phyloP scores from a whole-genome alignment of 768 basidiomycete species.

The Coprinopsis marcescibilis region DNA sequence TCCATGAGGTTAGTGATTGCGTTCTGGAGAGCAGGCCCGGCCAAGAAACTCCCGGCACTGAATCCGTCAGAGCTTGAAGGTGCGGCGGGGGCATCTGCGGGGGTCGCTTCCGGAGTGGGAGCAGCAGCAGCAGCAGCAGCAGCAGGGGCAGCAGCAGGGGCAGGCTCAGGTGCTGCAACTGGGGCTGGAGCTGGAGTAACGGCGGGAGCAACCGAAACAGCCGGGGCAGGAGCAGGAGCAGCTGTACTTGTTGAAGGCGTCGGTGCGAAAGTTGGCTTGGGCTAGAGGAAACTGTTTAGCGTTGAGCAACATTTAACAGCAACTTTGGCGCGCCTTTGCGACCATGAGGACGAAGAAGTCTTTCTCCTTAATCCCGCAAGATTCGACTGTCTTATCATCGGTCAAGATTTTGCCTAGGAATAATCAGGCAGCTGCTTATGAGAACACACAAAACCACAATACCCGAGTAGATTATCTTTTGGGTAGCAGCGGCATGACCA shows the following conservation, averaged over 20 bases:
- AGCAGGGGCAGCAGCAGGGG: slow-evolving; percentile 27
- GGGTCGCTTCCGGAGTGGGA: slow-evolving; percentile 26
- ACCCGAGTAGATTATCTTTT: slow-evolving; percentile 98
- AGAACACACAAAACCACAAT: background rate
- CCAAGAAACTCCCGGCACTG: slow-evolving; percentile 53
- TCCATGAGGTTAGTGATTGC: slow-evolving; percentile 82
- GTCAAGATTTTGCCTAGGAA: slow-evolving; percentile 80
- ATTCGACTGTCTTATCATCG: slow-evolving; percentile 83
- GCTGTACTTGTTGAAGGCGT: slow-evolving; percentile 3
- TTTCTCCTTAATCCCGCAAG: slow-evolving; percentile 94
- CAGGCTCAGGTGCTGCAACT: slow-evolving; percentile 11
- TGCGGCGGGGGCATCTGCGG: slow-evolving; percentile 30
- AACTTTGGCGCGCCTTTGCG: slow-evolving; percentile 64
- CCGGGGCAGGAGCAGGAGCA: slow-evolving; percentile 28
- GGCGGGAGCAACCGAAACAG: slow-evolving; percentile 25
- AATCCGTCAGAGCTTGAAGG: slow-evolving; percentile 38
- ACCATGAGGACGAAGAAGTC: slow-evolving; percentile 99
- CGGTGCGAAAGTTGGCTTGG: background rate
- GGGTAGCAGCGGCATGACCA: slow-evolving; percentile 63
- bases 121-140: slow-evolving; percentile 22
- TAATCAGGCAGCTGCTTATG: slow-evolving; percentile 5
- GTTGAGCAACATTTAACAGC: slow-evolving; percentile 42
- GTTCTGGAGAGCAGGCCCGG: slow-evolving; percentile 68
- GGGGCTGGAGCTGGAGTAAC: slow-evolving; percentile 18
- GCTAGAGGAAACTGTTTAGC: slow-evolving; percentile 12